Conservation (phyloP, 2,329 filamentous ascomycete genomes). For the Blastomyces emzantsi region DNA sequence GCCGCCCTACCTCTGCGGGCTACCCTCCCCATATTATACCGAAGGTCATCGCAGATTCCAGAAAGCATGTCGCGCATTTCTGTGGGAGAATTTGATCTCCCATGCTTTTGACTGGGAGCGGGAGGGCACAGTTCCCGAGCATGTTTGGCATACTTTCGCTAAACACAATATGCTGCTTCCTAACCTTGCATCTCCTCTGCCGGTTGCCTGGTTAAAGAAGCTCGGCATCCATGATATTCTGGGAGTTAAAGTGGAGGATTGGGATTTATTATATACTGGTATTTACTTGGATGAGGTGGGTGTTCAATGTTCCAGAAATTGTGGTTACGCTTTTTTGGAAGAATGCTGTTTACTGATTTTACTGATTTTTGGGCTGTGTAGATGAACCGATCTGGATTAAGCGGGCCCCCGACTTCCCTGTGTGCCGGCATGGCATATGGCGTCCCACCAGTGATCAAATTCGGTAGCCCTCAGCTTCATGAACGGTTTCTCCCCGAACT, state of each 20-base stretch:
- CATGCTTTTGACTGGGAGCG: slow-evolving; percentile 63
- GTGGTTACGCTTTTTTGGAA: slow-evolving; percentile 40
- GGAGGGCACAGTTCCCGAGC: slow-evolving; percentile 51
- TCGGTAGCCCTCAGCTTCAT: slow-evolving; percentile 53
- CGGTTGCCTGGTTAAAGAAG: slow-evolving; percentile 57
- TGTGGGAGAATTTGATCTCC: slow-evolving; percentile 53
- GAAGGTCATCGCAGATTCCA: slow-evolving; percentile 58
- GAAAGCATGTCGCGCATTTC: slow-evolving; percentile 57
- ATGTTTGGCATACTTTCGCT: slow-evolving; percentile 57
- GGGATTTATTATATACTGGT: slow-evolving; percentile 60
- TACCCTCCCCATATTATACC: slow-evolving; percentile 64
- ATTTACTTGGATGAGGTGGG: slow-evolving; percentile 60
- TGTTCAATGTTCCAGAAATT: background rate
- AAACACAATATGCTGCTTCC: slow-evolving; percentile 62
- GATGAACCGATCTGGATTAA: slow-evolving; percentile 57
- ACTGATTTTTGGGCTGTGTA: slow-evolving; percentile 24
- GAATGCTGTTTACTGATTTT: slow-evolving; percentile 1
- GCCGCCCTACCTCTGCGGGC: slow-evolving; percentile 59
- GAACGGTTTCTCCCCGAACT: slow-evolving; percentile 60
- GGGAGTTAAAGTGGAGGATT: slow-evolving; percentile 62
- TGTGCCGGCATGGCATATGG: slow-evolving; percentile 66
- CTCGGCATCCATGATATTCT: slow-evolving; percentile 58
- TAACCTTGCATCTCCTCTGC: slow-evolving; percentile 58
- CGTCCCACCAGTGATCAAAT: slow-evolving; percentile 62
- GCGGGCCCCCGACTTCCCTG: slow-evolving; percentile 55